Percentiles rank a stretch among this genome's conserved stretches.
Conservation (phyloP, 2,329 filamentous ascomycete species). For the Tetracladium maxilliforme region DNA sequence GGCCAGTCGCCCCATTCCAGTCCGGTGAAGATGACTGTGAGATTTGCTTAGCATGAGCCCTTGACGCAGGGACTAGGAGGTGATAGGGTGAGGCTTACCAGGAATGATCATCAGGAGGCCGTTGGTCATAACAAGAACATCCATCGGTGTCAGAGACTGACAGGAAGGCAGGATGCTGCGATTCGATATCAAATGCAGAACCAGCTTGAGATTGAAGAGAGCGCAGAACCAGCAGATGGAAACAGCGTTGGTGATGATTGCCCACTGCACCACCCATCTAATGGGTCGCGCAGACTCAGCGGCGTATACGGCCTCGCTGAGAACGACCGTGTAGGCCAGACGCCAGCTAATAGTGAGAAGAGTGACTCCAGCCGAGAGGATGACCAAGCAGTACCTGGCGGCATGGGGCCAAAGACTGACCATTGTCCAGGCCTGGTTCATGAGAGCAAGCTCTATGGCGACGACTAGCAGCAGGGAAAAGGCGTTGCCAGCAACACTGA, state of each 20-base stretch:
- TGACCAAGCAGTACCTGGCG: constrained; percentile 26
- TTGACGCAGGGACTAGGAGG: background rate
- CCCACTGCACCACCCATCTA: constrained; percentile 23
- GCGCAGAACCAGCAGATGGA: constrained; percentile 46
- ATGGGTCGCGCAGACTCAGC: constrained; percentile 4
- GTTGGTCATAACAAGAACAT: constrained; percentile 53
- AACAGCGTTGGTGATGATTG: constrained; percentile 33
- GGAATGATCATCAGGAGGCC: constrained; percentile 52
- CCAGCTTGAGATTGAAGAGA: constrained; percentile 48
- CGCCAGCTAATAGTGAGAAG: constrained; percentile 36
- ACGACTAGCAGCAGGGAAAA: constrained; percentile 35
- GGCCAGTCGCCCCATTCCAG: constrained; percentile 31
- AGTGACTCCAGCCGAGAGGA: constrained; percentile 32
- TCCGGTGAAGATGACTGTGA: constrained; percentile 41
- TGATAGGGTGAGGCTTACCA: constrained; percentile 24
- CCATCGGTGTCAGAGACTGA: constrained; percentile 49
- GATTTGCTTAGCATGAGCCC: constrained; percentile 5
- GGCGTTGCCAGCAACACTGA: constrained; percentile 29
- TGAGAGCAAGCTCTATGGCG: constrained; percentile 40
- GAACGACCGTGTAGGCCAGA: constrained; percentile 32
- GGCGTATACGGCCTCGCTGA: constrained; percentile 22
- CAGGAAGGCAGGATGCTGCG: constrained; percentile 40
- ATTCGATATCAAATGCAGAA: constrained; percentile 36
- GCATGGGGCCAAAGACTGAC: constrained; percentile 29
- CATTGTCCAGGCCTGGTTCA: constrained; percentile 49